These are phyloP conservation scores for Tarenaya hassleriana DNA, from an alignment of 345 rosid genomes.

Conservation along the genomic window DNA sequence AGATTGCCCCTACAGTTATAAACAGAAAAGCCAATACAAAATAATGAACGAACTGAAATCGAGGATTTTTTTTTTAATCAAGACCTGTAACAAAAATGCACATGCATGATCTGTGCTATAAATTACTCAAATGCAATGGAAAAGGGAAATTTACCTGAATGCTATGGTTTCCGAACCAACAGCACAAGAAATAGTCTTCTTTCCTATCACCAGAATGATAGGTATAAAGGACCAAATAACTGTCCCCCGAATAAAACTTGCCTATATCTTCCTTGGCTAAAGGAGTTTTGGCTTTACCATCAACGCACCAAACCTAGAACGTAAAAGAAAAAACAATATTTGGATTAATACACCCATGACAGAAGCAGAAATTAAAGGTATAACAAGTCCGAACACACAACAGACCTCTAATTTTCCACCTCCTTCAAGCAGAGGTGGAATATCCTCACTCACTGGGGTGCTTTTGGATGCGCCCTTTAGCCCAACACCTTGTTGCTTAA, in stretches of 20 bases:
- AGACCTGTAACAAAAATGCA: background rate
- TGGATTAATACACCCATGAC: constrained; percentile 4
- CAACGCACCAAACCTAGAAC: constrained; percentile 76
- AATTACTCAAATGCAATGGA: no score
- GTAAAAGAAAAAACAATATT: constrained; percentile 7
- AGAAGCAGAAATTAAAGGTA: background rate
- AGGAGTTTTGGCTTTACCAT: constrained; percentile 75
- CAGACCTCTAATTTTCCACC: constrained; percentile 96
- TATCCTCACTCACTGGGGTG: constrained; percentile 75
- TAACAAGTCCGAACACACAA: constrained; percentile 10
- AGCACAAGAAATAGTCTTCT: constrained; percentile 86
- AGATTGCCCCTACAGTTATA: background rate
- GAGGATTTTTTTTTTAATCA: background rate
- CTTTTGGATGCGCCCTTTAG: constrained; percentile 76
- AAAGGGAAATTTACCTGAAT: constrained; percentile 74
- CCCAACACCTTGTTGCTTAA: constrained; percentile 95
- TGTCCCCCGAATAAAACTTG: constrained; percentile 89
- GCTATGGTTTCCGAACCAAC: constrained; percentile 90
- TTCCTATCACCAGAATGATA: constrained; percentile 93
- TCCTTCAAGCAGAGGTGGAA: constrained; percentile 92
- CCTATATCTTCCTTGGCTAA: constrained; percentile 83
- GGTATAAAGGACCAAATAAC: constrained; percentile 85
- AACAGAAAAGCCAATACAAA: background rate
- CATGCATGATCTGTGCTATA: background rate
- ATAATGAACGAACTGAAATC: background rate